Evolutionary conservation across 495 filamentous ascomycete species (phyloP).

Genomic region (Penicillium silybi): DNA sequence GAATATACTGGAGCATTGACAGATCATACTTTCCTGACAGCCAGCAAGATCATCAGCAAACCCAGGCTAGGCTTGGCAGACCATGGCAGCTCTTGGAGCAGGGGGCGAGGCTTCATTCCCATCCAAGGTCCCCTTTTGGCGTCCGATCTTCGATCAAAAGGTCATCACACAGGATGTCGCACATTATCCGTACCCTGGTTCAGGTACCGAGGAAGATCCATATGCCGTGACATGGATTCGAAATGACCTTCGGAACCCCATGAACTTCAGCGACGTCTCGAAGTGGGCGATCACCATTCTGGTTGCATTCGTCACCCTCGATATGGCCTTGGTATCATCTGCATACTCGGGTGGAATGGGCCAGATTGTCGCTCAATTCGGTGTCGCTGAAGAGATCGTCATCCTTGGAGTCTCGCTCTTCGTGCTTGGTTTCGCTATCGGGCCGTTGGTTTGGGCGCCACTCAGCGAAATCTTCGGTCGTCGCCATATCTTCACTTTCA

Average conservation of each 20-base stretch:
- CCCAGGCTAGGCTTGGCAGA: neutral
- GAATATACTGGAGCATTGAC: neutral
- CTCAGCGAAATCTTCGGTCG: slow-evolving; percentile 60
- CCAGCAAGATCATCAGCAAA: neutral
- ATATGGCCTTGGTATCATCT: slow-evolving; percentile 68
- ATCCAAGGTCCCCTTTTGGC: slow-evolving; percentile 33
- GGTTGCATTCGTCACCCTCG: slow-evolving; percentile 61
- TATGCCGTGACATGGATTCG: slow-evolving; percentile 65
- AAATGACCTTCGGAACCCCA: slow-evolving; percentile 62
- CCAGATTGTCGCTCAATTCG: slow-evolving; percentile 46
- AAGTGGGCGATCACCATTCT: slow-evolving; percentile 65
- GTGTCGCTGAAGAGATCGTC: slow-evolving; percentile 42
- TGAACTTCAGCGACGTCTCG: slow-evolving; percentile 48
- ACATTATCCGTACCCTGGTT: slow-evolving; percentile 54
- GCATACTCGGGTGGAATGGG: slow-evolving; percentile 66
- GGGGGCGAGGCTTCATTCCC: slow-evolving; percentile 20
- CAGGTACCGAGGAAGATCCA: slow-evolving; percentile 63
- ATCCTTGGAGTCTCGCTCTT: slow-evolving; percentile 51
- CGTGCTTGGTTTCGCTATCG: slow-evolving; percentile 50
- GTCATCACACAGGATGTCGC: slow-evolving; percentile 48
- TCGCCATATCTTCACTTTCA: slow-evolving; percentile 60
- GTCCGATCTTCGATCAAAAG: slow-evolving; percentile 45
- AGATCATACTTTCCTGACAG: neutral
- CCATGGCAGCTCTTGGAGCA: slow-evolving; percentile 6
- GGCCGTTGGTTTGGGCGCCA: slow-evolving; percentile 56